Percentiles rank a stretch among this genome's conserved stretches.
Evolutionary conservation across 768 basidiomycete genomes (phyloP).

Genomic region (Mycena haematopus): DNA sequence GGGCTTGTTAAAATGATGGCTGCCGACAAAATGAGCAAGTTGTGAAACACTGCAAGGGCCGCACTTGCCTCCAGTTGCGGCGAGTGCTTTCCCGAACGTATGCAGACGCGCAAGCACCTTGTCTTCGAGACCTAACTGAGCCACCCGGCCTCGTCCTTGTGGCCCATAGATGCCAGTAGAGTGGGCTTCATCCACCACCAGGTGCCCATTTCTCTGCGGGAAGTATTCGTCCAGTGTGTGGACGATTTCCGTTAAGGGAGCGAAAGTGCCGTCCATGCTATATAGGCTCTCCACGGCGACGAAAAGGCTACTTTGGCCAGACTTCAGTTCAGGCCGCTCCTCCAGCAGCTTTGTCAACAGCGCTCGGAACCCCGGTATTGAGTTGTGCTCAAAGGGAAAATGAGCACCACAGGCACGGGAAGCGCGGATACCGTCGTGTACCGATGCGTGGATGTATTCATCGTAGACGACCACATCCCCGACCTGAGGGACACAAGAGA

Average conservation of each 20-base stretch:
- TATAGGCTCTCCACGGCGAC: constrained; percentile 90
- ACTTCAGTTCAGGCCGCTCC: constrained; percentile 42
- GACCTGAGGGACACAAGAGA: constrained; percentile 77
- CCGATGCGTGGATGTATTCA: constrained; percentile 88
- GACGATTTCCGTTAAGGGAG: constrained; percentile 74
- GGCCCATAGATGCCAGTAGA: constrained; percentile 90
- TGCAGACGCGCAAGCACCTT: constrained; percentile 80
- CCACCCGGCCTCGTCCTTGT: constrained; percentile 76
- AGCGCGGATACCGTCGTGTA: constrained; percentile 88
- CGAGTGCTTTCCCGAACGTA: constrained; percentile 94
- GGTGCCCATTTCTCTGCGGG: constrained; percentile 66
- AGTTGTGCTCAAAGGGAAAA: constrained; percentile 77
- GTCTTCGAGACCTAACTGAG: constrained; percentile 69
- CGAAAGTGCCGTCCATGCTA: constrained; percentile 95
- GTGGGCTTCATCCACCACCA: constrained; percentile 94
- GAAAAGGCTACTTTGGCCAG: constrained; percentile 63
- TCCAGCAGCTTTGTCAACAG: constrained; percentile 50
- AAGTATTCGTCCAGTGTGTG: constrained; percentile 65
- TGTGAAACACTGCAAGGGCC: neutral
- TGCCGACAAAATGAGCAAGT: constrained; percentile 25
- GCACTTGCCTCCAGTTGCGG: constrained; percentile 80
- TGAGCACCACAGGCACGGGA: constrained; percentile 53
- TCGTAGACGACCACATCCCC: constrained; percentile 85
- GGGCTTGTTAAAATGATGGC: constrained; percentile 80
- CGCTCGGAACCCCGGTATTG: constrained; percentile 52